Base-by-base conservation (phyloP, 1,284 basidiomycete genomes). In the Sphagnurus paluster region DNA sequence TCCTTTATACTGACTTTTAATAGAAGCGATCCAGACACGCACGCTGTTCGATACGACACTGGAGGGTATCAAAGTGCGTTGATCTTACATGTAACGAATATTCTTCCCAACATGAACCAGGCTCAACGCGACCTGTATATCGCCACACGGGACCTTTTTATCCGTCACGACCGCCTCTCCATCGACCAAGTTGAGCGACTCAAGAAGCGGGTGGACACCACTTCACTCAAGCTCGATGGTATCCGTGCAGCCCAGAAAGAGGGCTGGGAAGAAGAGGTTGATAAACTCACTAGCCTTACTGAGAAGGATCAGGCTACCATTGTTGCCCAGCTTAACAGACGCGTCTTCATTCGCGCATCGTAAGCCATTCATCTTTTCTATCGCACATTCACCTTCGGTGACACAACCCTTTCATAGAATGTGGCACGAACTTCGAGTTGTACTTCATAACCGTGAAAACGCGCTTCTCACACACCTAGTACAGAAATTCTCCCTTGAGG, bases 401-500 rank as follows among this genome's bases (percentile, higher is more conserved):
- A 50, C 17, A 30, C 50, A 39, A 32, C 5, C n/a, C 28, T 42
- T 34, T 20, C 45, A 33, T 47, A 91, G 93, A 55, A 80, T 95
- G 79, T 96, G 93, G 92, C 89, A 94, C 57, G 93, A 96, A 65
- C 73, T 95, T 11, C 81, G 89, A 10, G 87, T 93, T 2, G 84
- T 95, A 21, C 69, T 93, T 40, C 92, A 95, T 65, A 93, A 93
- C 58, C 73, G 88, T 33, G 92, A 95, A 68, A 90, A 92, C 53
- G 77, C 87, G 0, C 75, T 93, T 25, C 66, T 93, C n/a, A 87
- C 87, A 0, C 74, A 85, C 45, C 71, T 85, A 1, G 82, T 86
- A 50, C 82, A 90, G 59, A 69, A 71, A 0, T 89, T 92, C 64
- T 82, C 82, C 2, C 71, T 74, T 36, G 87, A 90, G 47, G 89